Percentiles rank a stretch among this genome's conserved stretches.
phyloP scores from a whole-genome alignment of 495 filamentous ascomycete species.

The Geopyxis carbonaria region DNA sequence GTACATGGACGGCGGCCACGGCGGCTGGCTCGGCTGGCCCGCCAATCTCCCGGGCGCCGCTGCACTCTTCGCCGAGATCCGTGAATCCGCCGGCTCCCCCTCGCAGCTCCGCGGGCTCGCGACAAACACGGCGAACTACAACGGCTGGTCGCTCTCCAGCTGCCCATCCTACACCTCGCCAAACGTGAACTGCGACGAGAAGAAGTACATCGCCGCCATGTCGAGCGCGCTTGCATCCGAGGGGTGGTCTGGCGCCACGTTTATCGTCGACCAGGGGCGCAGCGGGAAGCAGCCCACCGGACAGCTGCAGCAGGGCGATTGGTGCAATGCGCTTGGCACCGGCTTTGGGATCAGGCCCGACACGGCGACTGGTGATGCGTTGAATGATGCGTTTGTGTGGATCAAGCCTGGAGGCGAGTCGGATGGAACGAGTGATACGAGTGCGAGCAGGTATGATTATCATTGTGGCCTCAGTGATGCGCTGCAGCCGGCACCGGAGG shows the following conservation, averaged over 20 bases:
- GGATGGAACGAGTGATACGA: conserved; percentile 52
- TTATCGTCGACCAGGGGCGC: conserved; percentile 48
- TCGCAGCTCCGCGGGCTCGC: conserved; percentile 51
- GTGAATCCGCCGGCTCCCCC: conserved; percentile 47
- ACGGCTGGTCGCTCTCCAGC: conserved; percentile 48
- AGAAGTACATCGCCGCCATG: conserved; percentile 52
- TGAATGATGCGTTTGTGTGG: conserved; percentile 44
- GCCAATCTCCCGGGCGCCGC: conserved; percentile 60
- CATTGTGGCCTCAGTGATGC: conserved; percentile 42
- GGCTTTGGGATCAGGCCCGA: conserved; percentile 39
- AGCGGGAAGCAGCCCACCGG: conserved; percentile 51
- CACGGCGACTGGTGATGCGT: conserved; percentile 32
- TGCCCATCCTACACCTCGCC: conserved; percentile 38
- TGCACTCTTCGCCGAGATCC: conserved; percentile 47
- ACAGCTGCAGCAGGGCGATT: conserved; percentile 60
- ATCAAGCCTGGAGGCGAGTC: conserved; percentile 55
- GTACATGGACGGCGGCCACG: conserved; percentile 72
- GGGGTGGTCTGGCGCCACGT: conserved; percentile 46
- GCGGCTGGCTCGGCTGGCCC: conserved; percentile 63
- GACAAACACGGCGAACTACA: conserved; percentile 70
- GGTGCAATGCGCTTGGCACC: conserved; percentile 49
- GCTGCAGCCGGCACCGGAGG: conserved; percentile 49
- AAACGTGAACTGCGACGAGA: conserved; percentile 42
- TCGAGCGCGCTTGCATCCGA: conserved; percentile 39
- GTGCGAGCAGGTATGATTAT: conserved; percentile 48